phyloP scores from a whole-genome alignment of 805 yeast species.

The Kodamaea hsintzibuensis region DNA sequence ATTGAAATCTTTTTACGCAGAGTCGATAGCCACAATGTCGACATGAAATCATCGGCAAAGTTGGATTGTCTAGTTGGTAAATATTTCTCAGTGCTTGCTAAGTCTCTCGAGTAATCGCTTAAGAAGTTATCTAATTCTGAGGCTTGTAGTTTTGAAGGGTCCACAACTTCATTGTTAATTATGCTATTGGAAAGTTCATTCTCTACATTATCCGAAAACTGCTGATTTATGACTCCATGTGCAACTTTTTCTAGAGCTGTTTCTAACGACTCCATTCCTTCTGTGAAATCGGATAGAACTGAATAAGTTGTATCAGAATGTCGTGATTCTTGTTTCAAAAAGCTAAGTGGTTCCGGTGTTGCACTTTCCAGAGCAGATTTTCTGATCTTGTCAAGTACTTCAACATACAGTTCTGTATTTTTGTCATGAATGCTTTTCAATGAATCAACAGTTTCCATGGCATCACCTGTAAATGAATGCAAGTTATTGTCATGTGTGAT shows the following conservation, averaged over 20 bases:
- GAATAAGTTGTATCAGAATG: background rate
- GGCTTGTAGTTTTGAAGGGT: background rate
- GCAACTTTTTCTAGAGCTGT: constrained; percentile 26
- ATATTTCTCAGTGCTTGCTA: constrained; percentile 32
- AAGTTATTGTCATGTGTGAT: background rate
- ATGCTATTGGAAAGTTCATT: background rate
- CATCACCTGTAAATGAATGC: background rate
- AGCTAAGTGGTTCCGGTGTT: background rate
- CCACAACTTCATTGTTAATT: background rate
- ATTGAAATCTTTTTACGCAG: background rate
- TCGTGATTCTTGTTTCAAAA: background rate
- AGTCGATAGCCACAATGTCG: background rate
- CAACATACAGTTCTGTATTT: background rate
- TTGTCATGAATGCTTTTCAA: background rate
- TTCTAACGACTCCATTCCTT: constrained; percentile 28
- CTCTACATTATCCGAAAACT: constrained; percentile 19
- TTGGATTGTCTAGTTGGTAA: constrained; percentile 18
- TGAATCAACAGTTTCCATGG: background rate
- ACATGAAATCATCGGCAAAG: constrained; percentile 11
- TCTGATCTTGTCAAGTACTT: background rate
- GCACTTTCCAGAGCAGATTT: background rate
- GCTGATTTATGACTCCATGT: constrained; percentile 27
- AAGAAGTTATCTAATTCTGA: constrained; percentile 1
- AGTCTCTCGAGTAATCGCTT: constrained; percentile 37
- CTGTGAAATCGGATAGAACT: constrained; percentile 19